Percentiles rank a stretch among this genome's conserved stretches.
Conservation (phyloP, 2,329 filamentous ascomycete species). For the Emergomyces orientalis region DNA sequence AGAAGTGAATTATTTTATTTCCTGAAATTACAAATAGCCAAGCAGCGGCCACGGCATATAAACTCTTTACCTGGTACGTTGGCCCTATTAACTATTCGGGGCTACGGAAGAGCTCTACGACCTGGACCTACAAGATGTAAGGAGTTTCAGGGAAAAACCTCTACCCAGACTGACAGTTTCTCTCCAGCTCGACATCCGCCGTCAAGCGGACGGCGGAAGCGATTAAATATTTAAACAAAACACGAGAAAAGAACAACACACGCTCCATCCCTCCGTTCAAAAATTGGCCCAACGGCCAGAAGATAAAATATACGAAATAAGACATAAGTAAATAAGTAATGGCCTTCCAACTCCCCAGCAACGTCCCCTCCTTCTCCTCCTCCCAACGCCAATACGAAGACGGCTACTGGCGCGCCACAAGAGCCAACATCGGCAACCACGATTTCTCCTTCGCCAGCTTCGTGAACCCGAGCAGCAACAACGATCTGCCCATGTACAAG, state of each 20-base stretch:
- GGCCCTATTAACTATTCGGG: too few species aligned
- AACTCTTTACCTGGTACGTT: too few species aligned
- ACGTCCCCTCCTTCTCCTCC: constrained; percentile 59
- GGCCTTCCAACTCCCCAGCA: constrained; percentile 56
- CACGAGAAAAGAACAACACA: too few species aligned
- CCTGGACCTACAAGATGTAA: too few species aligned
- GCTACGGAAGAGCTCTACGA: too few species aligned
- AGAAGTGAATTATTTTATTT: too few species aligned
- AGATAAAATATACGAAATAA: background rate
- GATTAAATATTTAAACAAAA: too few species aligned
- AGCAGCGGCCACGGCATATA: too few species aligned
- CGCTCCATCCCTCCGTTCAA: too few species aligned
- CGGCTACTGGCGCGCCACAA: constrained; percentile 51
- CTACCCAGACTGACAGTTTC: background rate
- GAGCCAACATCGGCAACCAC: constrained; percentile 18
- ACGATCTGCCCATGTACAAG: constrained; percentile 89
- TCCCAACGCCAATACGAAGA: constrained; percentile 58
- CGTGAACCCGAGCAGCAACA: constrained; percentile 47
- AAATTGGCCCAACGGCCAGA: too few species aligned
- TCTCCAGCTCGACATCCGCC: background rate
- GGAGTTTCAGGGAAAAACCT: background rate
- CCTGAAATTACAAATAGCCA: too few species aligned
- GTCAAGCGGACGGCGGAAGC: background rate
- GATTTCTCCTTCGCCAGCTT: constrained; percentile 50
- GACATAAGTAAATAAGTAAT: constrained; percentile 16